Conservation (phyloP, 1,284 basidiomycete genomes). For the Sanghuangporus weigelae region DNA sequence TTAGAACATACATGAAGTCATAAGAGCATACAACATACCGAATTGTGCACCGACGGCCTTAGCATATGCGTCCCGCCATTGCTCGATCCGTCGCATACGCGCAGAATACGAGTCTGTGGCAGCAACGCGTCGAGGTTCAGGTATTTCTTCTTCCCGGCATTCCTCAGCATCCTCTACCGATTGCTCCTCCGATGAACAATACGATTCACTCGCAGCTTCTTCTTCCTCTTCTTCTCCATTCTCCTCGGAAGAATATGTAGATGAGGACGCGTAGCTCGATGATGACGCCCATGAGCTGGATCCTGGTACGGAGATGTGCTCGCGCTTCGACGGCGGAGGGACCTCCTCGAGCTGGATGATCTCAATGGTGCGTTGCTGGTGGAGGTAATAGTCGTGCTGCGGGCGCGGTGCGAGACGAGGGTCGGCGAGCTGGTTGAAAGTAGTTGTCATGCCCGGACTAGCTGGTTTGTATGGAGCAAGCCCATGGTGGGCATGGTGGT, state of each 20-base stretch:
- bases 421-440: conserved; percentile 18
- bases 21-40: conserved; percentile 10
- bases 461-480: conserved; percentile 1
- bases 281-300: conserved; percentile 32
- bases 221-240: neutral
- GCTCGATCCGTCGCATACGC: conserved; percentile 53
- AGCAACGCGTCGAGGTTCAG: conserved; percentile 26
- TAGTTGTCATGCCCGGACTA: neutral
- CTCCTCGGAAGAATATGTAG: conserved; percentile 24
- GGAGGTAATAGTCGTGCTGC: conserved; percentile 41
- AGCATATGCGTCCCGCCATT: conserved; percentile 49
- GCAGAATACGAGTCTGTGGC: conserved; percentile 44
- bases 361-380: conserved; percentile 50
- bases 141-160: conserved; percentile 30
- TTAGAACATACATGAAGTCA: neutral
- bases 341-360: conserved; percentile 73
- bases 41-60: conserved; percentile 25
- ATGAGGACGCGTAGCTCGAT: conserved; percentile 32
- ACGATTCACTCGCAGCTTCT: conserved; percentile 8
- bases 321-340: conserved; percentile 32
- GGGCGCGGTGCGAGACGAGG: conserved; percentile 27
- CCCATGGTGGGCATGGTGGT: neutral
- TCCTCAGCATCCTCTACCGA: neutral
- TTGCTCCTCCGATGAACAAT: conserved; percentile 14
- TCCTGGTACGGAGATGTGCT: conserved; percentile 29